Percentiles rank a stretch among this genome's conserved stretches.
Conservation (phyloP, 495 filamentous ascomycete species). For the Astrothelium macrocarpum region DNA sequence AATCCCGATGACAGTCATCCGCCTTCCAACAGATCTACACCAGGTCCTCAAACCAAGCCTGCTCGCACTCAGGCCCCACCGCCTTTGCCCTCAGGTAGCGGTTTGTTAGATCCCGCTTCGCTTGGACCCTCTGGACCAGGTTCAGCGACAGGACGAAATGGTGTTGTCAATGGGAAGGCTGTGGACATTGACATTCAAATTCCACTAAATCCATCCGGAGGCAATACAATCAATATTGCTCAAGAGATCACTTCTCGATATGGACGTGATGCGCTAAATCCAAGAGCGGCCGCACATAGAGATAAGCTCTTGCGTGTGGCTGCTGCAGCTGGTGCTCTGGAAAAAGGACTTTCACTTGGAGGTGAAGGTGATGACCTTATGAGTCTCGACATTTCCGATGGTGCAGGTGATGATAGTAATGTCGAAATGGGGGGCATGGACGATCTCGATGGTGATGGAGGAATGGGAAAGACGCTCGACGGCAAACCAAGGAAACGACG, state of each 20-base stretch:
- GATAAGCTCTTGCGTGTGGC: constrained; percentile 71
- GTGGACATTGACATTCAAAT: constrained; percentile 81
- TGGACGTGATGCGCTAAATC: constrained; percentile 88
- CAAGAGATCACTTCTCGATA: constrained; percentile 87
- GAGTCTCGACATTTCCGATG: constrained; percentile 31
- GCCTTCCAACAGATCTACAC: constrained; percentile 39
- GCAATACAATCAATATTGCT: constrained; percentile 92
- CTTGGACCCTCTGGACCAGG: constrained; percentile 1
- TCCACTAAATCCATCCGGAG: constrained; percentile 64
- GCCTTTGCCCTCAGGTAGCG: constrained; percentile 53
- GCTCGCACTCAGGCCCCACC: constrained; percentile 43
- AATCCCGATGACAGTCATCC: constrained; percentile 17
- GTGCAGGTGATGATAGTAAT: constrained; percentile 48
- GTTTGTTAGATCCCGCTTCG: constrained; percentile 38
- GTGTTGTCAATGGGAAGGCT: constrained; percentile 40
- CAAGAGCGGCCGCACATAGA: constrained; percentile 76
- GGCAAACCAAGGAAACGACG: constrained; percentile 62
- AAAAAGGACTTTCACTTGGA: constrained; percentile 40
- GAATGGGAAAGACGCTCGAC: constrained; percentile 36
- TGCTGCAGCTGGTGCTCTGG: constrained; percentile 70
- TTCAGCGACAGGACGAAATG: not conserved
- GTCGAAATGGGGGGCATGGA: constrained; percentile 59
- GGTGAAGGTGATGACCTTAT: constrained; percentile 53
- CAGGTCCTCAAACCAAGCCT: constrained; percentile 49
- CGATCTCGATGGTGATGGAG: constrained; percentile 35